Percentiles rank a stretch among this genome's conserved stretches.
Conservation (phyloP, 2,329 filamentous ascomycete genomes). For the Colletotrichum abscissum region DNA sequence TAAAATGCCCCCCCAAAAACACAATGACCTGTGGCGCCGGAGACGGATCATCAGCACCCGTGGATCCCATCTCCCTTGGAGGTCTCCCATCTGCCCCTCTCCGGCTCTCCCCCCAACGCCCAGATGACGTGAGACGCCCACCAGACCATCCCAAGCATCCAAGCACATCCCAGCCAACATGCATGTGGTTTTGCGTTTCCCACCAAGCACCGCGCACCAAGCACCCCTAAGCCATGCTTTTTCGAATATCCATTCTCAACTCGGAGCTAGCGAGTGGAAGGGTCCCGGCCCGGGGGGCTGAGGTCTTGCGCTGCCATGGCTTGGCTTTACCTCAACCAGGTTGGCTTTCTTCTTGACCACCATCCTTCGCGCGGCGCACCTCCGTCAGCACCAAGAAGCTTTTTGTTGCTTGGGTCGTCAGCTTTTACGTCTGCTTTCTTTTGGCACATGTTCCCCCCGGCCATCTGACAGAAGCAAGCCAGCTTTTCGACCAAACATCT, state of each 20-base stretch:
- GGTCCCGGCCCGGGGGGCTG: conserved; percentile 28
- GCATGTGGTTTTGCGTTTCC: background rate
- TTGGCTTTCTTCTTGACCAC: background rate
- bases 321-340: background rate
- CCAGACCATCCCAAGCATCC: background rate
- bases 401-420: background rate
- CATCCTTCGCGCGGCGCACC: conserved; percentile 7
- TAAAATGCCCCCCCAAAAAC: background rate
- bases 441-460: background rate
- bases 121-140: conserved; percentile 30
- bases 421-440: background rate
- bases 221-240: background rate
- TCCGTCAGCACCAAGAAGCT: conserved; percentile 17
- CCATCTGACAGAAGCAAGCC: background rate
- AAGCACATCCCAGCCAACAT: background rate
- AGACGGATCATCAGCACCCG: conserved; percentile 24
- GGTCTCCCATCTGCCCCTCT: background rate
- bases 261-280: background rate
- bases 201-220: too few species aligned
- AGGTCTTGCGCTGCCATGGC: conserved; percentile 7
- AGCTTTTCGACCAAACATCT: background rate
- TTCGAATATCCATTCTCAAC: background rate
- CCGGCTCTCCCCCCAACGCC: background rate
- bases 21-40: background rate
- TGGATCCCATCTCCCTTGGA: background rate